Base-by-base conservation (phyloP, 2,329 filamentous ascomycete genomes). In the Nigrospora sphaerica region DNA sequence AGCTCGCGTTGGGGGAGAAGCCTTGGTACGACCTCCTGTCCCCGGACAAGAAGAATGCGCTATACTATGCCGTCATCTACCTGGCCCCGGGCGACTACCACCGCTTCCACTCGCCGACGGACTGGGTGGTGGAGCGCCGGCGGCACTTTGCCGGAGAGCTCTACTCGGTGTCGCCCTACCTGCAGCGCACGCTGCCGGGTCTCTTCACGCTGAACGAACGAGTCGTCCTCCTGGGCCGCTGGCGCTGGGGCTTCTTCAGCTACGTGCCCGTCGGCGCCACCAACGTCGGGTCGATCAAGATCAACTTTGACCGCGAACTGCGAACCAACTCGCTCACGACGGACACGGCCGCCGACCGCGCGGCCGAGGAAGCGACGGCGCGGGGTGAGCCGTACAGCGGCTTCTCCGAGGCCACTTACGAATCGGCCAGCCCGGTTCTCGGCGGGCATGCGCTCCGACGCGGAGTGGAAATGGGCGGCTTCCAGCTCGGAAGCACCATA, bases 121-220 rank as follows among this genome's bases (percentile, higher is more conserved):
- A 88, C 56, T 98, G 93, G 93, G 90, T 98, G 14, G 93, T 93
- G 32, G 88, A 96, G 67, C 84, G 84, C 54, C 83, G 95, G 38
- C 87, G 93, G n/a, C 93, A 98, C 70, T 98, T 98, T 62, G 91
- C 93, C 0, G 93, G 93, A 48, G 95, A 98, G 67, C 77, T 98
- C 10, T 98, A 88, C 73, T 92, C 86, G 45, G 93, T 98, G 5
- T 95, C 89, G 0, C 93, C 93, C 0, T 98, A 96, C 66, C 78
- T 98, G 12, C 91, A 96, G 64, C 85, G 88, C 54, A 95, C 88
- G 0, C 76, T 98, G 0, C 93, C 93, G 0, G 92, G 92, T 2
- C 80, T 98, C 1, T 98, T 98, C 71, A 96, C 92, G 0, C 75
- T 98, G 17, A 98, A 98, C 67, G 93, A 98, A 70, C 84, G 93